phyloP scores from a whole-genome alignment of 768 basidiomycete species.

The Hortiboletus campestris region DNA sequence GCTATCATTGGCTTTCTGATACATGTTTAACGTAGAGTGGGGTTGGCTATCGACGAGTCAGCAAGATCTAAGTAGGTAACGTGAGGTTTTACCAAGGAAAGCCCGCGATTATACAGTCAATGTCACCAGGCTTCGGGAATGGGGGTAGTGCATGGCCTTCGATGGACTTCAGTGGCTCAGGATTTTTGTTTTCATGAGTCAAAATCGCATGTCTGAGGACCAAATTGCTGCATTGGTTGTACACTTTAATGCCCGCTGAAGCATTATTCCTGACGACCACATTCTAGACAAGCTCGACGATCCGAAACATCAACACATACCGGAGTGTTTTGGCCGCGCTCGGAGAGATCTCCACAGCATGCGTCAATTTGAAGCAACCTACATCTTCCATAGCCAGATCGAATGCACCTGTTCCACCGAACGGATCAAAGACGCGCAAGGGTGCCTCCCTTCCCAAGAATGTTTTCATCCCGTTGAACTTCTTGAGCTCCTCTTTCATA shows the following conservation, averaged over 20 bases:
- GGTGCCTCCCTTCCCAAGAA: constrained; percentile 30
- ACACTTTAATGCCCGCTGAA: constrained; percentile 49
- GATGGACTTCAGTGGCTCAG: constrained; percentile 39
- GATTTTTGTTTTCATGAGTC: constrained; percentile 39
- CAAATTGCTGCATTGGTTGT: constrained; percentile 71
- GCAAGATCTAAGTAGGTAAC: not conserved
- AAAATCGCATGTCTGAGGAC: constrained; percentile 60
- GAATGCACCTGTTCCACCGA: constrained; percentile 57
- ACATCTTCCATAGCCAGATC: constrained; percentile 54
- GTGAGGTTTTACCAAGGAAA: constrained; percentile 64
- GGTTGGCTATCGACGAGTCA: constrained; percentile 53
- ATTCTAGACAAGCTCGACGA: not conserved
- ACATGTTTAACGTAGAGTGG: constrained; percentile 74
- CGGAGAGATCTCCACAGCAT: constrained; percentile 72
- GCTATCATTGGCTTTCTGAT: constrained; percentile 58
- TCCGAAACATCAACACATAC: constrained; percentile 37
- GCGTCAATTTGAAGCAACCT: constrained; percentile 56
- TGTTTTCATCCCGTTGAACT: constrained; percentile 30
- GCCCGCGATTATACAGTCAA: constrained; percentile 65
- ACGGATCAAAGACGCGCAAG: constrained; percentile 41
- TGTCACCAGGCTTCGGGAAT: constrained; percentile 49
- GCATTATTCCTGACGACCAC: constrained; percentile 44
- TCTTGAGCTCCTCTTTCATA: constrained; percentile 27
- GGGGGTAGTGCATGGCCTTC: constrained; percentile 41
- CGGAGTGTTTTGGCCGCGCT: constrained; percentile 66